Evolutionary conservation across 2,329 filamentous ascomycete genomes (phyloP).

Genomic region (Plenodomus tracheiphilus): DNA sequence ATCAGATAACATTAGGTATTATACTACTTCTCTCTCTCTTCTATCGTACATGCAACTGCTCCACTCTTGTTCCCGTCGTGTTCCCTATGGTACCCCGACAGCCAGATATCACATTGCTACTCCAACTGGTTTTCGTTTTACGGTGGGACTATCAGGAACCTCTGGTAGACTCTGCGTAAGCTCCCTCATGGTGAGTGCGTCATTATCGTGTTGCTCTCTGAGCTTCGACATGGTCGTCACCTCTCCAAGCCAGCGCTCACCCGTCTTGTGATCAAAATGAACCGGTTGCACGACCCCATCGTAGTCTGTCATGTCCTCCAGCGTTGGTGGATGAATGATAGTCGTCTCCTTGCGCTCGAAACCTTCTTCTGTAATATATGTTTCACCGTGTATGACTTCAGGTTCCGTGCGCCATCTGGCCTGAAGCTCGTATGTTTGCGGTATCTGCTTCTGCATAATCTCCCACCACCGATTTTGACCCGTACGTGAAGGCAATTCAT

Average conservation of each 20-base stretch:
- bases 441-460: slow-evolving; percentile 26
- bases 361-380: slow-evolving; percentile 45
- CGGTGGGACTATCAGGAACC: slow-evolving; percentile 7
- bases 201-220: slow-evolving; percentile 10
- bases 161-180: slow-evolving; percentile 13
- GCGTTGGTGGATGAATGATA: slow-evolving; percentile 51
- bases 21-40: no score
- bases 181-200: slow-evolving; percentile 12
- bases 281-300: slow-evolving; percentile 31
- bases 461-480: slow-evolving; percentile 35
- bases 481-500: slow-evolving; percentile 43
- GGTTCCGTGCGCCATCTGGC: slow-evolving; percentile 33
- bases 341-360: slow-evolving; percentile 49
- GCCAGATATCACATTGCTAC: not conserved
- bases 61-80: no score
- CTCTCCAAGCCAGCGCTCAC: slow-evolving; percentile 27
- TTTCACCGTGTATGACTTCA: slow-evolving; percentile 45
- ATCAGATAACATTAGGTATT: no score
- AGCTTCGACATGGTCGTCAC: slow-evolving; percentile 26
- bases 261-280: slow-evolving; percentile 37
- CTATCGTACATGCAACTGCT: no score
- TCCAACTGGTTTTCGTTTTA: slow-evolving; percentile 19
- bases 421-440: slow-evolving; percentile 3
- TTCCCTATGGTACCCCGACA: no score
- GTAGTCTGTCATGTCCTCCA: slow-evolving; percentile 41